Conservation (phyloP, 83 land plant genomes). For the Diphasiastrum complanatum region DNA sequence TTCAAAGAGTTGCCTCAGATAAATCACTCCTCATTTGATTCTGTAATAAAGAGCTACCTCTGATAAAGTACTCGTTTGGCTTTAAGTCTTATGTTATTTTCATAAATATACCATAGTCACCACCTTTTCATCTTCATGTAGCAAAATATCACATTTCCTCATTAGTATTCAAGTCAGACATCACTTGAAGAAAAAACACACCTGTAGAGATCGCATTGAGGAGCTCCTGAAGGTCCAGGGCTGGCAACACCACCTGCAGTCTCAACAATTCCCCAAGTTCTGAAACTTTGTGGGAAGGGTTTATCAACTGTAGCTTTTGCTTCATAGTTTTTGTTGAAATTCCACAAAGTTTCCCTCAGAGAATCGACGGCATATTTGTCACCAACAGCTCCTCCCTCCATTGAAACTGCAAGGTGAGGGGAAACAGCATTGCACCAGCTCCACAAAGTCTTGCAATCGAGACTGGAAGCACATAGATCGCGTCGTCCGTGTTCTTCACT, state of each 20-base stretch:
- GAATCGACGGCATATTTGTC: conserved; percentile 40
- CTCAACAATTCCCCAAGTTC: conserved; percentile 66
- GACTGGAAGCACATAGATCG: conserved; percentile 7
- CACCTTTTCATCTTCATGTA: too few species aligned
- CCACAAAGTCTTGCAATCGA: conserved; percentile 50
- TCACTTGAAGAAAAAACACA: background rate
- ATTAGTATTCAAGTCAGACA: too few species aligned
- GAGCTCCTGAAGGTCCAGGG: conserved; percentile 90
- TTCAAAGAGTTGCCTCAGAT: too few species aligned
- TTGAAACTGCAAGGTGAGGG: conserved; percentile 77
- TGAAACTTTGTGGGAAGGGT: too few species aligned
- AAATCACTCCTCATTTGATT: too few species aligned
- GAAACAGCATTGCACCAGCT: conserved; percentile 77
- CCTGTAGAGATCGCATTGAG: conserved; percentile 92
- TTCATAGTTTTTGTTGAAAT: conserved; percentile 3
- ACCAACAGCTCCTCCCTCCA: conserved; percentile 52
- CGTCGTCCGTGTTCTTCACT: too few species aligned
- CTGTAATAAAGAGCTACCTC: too few species aligned
- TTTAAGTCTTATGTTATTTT: too few species aligned
- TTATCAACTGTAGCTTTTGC: background rate
- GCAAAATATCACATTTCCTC: too few species aligned
- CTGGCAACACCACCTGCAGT: conserved; percentile 99
- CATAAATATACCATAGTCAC: too few species aligned
- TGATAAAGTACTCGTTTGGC: too few species aligned
- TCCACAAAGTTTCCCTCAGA: conserved; percentile 15